Evolutionary conservation across 164 flowering plant genomes (phyloP).

Genomic region (Piper longum): DNA sequence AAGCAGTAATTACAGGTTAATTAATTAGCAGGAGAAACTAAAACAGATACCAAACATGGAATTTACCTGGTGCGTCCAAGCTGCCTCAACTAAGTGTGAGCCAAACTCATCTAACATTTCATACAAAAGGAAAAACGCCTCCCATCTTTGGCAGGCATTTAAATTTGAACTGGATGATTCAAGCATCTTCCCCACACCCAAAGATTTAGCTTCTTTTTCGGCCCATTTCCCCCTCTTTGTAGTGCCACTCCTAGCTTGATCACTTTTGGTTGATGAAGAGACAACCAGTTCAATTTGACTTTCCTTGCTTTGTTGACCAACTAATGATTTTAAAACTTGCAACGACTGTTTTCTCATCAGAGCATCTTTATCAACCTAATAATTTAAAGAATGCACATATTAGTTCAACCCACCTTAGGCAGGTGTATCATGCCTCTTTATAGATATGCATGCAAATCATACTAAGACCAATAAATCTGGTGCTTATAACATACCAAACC

Average conservation of each 20-base stretch:
- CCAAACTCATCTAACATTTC: slow-evolving; percentile 99
- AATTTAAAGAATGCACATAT: slow-evolving; percentile 4
- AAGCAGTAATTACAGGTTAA: not conserved
- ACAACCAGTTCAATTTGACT: slow-evolving; percentile 7
- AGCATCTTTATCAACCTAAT: slow-evolving; percentile 71
- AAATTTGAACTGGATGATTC: slow-evolving; percentile 13
- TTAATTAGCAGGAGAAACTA: not conserved
- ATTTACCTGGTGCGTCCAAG: slow-evolving; percentile 87
- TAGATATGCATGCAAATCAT: not conserved
- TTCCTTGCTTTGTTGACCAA: slow-evolving; percentile 19
- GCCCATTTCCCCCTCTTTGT: slow-evolving; percentile 80
- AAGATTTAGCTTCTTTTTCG: slow-evolving; percentile 72
- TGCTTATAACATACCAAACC: slow-evolving; percentile 56
- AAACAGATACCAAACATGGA: slow-evolving; percentile 1
- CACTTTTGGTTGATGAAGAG: not conserved
- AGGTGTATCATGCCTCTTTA: not conserved
- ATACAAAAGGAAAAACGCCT: slow-evolving; percentile 75
- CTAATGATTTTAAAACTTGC: slow-evolving; percentile 44
- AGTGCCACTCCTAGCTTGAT: slow-evolving; percentile 15
- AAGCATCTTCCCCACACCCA: slow-evolving; percentile 55
- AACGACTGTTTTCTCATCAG: slow-evolving; percentile 75
- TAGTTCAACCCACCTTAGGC: not conserved
- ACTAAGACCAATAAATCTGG: no score
- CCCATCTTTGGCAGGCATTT: slow-evolving; percentile 53
- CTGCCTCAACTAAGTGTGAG: slow-evolving; percentile 95